A percentile compares a stretch with the other conserved stretches of the same genome.
Conservation (phyloP, 2,329 filamentous ascomycete species). For the Diplodia mutila region DNA sequence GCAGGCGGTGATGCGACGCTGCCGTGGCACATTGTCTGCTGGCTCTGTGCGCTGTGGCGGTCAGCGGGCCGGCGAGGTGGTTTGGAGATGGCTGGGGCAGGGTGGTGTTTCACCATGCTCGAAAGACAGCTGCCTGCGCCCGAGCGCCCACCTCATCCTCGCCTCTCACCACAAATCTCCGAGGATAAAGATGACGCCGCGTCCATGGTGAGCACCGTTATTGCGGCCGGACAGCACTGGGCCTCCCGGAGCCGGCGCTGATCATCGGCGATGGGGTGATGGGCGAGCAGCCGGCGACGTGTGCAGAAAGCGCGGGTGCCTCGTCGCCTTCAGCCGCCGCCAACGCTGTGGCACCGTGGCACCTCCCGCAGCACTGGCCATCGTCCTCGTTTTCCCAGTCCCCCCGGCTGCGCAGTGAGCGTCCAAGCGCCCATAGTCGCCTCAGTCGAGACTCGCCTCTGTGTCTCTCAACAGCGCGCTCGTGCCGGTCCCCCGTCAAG, state of each 20-base stretch:
- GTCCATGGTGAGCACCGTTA: background rate
- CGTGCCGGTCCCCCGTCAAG: background rate
- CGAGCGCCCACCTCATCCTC: background rate
- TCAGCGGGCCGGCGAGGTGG: constrained; percentile 9
- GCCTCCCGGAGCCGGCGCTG: background rate
- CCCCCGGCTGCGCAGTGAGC: background rate
- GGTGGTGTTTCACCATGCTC: constrained; percentile 17
- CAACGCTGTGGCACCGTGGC: background rate
- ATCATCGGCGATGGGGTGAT: background rate
- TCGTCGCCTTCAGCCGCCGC: background rate
- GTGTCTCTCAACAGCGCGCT: background rate
- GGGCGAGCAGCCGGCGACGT: background rate
- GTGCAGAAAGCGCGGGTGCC: background rate
- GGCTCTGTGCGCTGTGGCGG: constrained; percentile 13
- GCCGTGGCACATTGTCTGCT: constrained; percentile 15
- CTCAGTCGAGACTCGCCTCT: constrained; percentile 5
- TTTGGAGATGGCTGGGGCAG: background rate
- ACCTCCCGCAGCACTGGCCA: constrained; percentile 5
- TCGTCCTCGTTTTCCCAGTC: background rate
- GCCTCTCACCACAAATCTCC: constrained; percentile 8
- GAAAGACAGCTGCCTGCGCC: background rate
- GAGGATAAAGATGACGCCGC: background rate
- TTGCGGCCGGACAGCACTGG: background rate
- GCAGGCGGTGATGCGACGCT: constrained; percentile 8
- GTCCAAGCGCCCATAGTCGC: constrained; percentile 8